phyloP scores from a whole-genome alignment of 225 moss, liverwort and hornwort species.

The Bryum argenteum region DNA sequence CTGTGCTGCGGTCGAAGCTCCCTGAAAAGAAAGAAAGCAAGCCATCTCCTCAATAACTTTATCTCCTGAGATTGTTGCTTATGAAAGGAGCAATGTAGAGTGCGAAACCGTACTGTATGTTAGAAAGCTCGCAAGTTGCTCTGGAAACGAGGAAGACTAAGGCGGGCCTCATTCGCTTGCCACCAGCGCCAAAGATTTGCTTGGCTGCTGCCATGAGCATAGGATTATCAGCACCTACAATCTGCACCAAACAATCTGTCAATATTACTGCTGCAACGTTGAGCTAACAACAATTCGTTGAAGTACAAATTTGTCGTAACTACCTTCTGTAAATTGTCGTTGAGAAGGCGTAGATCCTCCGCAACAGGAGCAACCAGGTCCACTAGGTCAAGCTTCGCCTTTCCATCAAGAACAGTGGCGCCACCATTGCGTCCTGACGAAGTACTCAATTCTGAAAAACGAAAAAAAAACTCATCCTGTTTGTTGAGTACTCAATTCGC shows the following conservation, averaged over 20 bases:
- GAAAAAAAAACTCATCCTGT: not conserved
- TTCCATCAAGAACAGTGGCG: conserved; percentile 16
- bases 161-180: conserved; percentile 95
- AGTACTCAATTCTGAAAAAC: conserved; percentile 42
- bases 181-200: conserved; percentile 96
- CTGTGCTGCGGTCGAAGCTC: conserved; percentile 83
- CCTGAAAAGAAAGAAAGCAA: conserved; percentile 42
- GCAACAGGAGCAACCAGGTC: conserved; percentile 64
- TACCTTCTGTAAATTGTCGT: conserved; percentile 66
- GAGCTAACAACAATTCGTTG: not conserved
- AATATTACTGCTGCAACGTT: not conserved
- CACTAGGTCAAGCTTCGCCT: conserved; percentile 39
- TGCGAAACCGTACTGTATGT: conserved; percentile 62
- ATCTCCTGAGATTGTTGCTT: not conserved
- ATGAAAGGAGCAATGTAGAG: not conserved
- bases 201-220: conserved; percentile 88
- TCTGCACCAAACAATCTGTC: conserved; percentile 48
- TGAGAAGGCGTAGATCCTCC: conserved; percentile 53
- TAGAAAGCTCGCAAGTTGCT: conserved; percentile 84
- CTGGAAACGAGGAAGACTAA: conserved; percentile 87
- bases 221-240: conserved; percentile 90
- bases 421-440: conserved; percentile 39
- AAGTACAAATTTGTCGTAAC: not conserved
- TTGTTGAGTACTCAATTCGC: too few relatives aligned
- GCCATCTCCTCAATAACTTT: not conserved